Evolutionary conservation across 2,329 filamentous ascomycete genomes (phyloP).

Genomic region (Onygena corvina): DNA sequence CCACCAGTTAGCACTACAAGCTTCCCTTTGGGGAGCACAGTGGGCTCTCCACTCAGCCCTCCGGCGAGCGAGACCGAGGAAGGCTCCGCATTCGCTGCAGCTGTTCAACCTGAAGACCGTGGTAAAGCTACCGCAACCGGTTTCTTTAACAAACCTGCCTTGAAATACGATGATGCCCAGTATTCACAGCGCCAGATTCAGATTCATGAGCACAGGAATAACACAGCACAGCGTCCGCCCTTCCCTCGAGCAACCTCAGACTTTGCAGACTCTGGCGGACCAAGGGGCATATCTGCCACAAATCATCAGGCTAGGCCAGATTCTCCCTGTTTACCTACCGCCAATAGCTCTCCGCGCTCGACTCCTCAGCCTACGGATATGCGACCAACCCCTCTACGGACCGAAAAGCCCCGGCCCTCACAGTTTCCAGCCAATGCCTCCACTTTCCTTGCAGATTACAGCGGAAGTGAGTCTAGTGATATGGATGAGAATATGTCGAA

Average conservation of each 20-base stretch:
- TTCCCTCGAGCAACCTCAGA: slow-evolving; percentile 9
- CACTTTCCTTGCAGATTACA: slow-evolving; percentile 28
- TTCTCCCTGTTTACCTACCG: slow-evolving; percentile 21
- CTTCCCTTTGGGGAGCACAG: slow-evolving; percentile 23
- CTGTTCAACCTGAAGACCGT: slow-evolving; percentile 61
- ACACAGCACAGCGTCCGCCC: slow-evolving; percentile 35
- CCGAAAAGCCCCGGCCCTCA: slow-evolving; percentile 20
- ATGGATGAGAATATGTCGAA: slow-evolving; percentile 23
- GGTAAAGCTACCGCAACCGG: slow-evolving; percentile 70
- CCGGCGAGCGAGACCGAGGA: slow-evolving; percentile 63
- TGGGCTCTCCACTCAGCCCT: slow-evolving; percentile 52
- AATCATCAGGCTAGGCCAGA: slow-evolving; percentile 29
- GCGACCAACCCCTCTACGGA: not conserved
- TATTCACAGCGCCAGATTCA: slow-evolving; percentile 72
- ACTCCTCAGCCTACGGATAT: not conserved
- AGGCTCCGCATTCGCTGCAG: slow-evolving; percentile 45
- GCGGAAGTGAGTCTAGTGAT: slow-evolving; percentile 29
- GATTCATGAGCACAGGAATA: slow-evolving; percentile 62
- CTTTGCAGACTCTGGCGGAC: slow-evolving; percentile 19
- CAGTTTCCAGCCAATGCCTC: slow-evolving; percentile 15
- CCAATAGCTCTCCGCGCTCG: slow-evolving; percentile 14
- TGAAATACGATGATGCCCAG: slow-evolving; percentile 71
- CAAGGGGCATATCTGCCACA: slow-evolving; percentile 27
- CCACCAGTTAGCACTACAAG: slow-evolving; percentile 14
- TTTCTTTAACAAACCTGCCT: slow-evolving; percentile 58